Base-by-base conservation (phyloP, 1,284 basidiomycete species). In the Anthracocystis setariae region DNA sequence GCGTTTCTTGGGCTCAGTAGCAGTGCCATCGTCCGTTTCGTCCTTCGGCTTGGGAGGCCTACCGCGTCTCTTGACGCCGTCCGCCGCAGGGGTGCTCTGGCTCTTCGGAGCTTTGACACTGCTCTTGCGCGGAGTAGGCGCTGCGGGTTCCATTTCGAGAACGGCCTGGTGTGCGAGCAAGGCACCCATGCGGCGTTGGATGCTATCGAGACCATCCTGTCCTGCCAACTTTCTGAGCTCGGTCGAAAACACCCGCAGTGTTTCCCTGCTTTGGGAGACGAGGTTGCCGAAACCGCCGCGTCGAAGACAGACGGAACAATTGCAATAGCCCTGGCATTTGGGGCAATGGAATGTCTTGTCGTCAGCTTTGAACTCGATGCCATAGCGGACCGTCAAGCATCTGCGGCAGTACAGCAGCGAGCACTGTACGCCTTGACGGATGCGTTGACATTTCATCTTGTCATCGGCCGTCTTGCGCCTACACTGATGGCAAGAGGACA, bases 401-500 rank as follows among this genome's bases (percentile, higher is more conserved):
- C 56, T 45, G 32, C 46, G 45, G 55, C 72, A 74, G 49, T 46
- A 76, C 29, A 29, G 23, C 25, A 76, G 50, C 9, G 48, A 18
- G 35, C 74, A 76, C 13, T 48, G 40, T 1, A 17, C 46, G 38
- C 47, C 59, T 7, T 55, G 21, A 17, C 51, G 48, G 18, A 53
- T 37, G 42, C 57, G 38, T 15, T 25, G 33, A 27, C 74, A 76
- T 39, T 57, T 62, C 74, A 76, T 74, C 62, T 76, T 76, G 38
- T 25, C 35, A 20, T 57, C 45, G 1, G 48, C 21, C 4, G 58
- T 68, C 47, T 73, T 74, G 27, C 68, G 56, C 4, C 67, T 49
- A 43, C 74, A 76, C 42, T 75, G 73, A 18, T 76, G 74, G 46
- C 74, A 76, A 1, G 54, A 63, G 10, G 71, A 39, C 25, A 71